Evolutionary conservation across 192 early-diverging fungal species (phyloP).

Genomic region (Thamnidium elegans): DNA sequence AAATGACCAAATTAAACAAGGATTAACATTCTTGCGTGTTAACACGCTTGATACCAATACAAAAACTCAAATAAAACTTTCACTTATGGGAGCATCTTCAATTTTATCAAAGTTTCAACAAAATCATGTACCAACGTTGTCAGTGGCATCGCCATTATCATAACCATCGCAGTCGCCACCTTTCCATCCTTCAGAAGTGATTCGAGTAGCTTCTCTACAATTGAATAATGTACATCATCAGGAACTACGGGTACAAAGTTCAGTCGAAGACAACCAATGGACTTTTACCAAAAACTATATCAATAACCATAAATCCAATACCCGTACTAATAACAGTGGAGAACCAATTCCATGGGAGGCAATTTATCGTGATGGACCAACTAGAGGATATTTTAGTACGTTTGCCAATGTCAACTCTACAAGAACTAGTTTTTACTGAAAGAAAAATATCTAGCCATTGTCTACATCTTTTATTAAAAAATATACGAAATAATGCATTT

Average conservation of each 20-base stretch:
- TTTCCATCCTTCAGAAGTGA: too few species aligned
- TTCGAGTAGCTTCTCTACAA: not conserved
- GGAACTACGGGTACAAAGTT: not conserved
- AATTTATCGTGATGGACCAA: not conserved
- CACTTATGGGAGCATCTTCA: not conserved
- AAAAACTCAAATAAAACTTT: not conserved
- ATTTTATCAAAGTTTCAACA: not conserved
- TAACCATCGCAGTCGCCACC: too few species aligned
- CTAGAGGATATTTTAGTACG: conserved; percentile 6
- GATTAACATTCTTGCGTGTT: not conserved
- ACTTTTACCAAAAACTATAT: not conserved
- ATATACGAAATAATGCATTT: too few species aligned
- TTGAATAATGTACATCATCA: too few species aligned
- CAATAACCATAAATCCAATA: not conserved
- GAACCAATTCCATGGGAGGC: not conserved
- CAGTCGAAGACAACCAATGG: conserved; percentile 1
- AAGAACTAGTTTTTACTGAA: not conserved
- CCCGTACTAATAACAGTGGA: not conserved
- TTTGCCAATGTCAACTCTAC: not conserved
- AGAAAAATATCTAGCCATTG: not conserved
- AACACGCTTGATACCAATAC: not conserved
- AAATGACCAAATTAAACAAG: not conserved
- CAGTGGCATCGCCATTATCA: not conserved
- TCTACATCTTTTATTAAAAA: not conserved
- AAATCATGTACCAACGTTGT: not conserved